Percentiles rank a stretch among this genome's conserved stretches.
These are phyloP conservation scores for Sungouiella blattae DNA, from an alignment of 805 yeast genomes.

Conservation along the genomic window DNA sequence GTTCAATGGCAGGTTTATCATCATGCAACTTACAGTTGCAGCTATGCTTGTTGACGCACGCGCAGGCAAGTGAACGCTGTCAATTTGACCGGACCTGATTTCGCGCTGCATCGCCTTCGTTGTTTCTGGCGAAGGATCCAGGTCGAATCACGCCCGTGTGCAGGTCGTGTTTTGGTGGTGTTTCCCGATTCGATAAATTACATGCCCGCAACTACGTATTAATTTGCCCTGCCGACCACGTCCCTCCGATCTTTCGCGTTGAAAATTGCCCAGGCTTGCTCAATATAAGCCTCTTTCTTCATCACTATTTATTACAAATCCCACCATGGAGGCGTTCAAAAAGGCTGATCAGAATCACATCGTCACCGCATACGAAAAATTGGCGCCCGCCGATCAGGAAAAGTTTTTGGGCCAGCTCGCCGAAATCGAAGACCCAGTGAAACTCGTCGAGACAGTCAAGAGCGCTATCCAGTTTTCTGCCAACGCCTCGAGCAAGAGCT, in stretches of 20 bases:
- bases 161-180: not conserved
- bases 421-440: slow-evolving; percentile 38
- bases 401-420: slow-evolving; percentile 40
- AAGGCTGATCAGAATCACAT: slow-evolving; percentile 53
- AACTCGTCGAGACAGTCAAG: slow-evolving; percentile 40
- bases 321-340: slow-evolving; percentile 22
- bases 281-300: too few species aligned
- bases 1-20: too few species aligned
- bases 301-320: too few species aligned
- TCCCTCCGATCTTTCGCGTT: not conserved
- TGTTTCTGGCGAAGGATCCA: too few species aligned
- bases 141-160: too few species aligned
- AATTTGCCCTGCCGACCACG: not conserved
- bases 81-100: too few species aligned
- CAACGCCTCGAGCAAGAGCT: slow-evolving; percentile 21
- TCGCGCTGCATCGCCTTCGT: too few species aligned
- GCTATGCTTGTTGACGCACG: too few species aligned
- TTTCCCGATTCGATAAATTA: slow-evolving; percentile 18
- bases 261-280: too few species aligned
- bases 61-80: slow-evolving; percentile 2
- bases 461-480: slow-evolving; percentile 43
- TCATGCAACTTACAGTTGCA: too few species aligned
- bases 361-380: slow-evolving; percentile 44
- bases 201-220: too few species aligned
- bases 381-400: slow-evolving; percentile 31